Base-by-base conservation (phyloP, 2,329 filamentous ascomycete species). In the Fusarium torulosum region DNA sequence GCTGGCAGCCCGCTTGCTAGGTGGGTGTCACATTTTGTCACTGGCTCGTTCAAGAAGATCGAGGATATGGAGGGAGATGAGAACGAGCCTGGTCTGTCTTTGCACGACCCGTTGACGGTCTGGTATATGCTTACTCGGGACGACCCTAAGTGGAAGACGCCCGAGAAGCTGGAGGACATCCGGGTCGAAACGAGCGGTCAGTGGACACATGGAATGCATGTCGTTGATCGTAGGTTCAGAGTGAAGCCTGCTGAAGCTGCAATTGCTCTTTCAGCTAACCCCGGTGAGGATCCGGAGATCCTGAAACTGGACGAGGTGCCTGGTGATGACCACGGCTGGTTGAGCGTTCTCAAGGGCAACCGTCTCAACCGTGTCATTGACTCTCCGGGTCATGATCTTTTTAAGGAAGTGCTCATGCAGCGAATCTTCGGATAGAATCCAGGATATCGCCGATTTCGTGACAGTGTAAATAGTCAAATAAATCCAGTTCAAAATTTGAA, bases 171-270 rank as follows among this genome's bases (percentile, higher is more conserved):
- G 0, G 91, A 97, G 78, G 96, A 99, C 76, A 90, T 99, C 56
- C 86, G 96, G 20, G 84, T 99, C 40, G 96, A 99, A 80, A 96
- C 94, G 0, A 82, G 87, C 4, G 96, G 95, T 3, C 96, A 98
- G 81, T 99, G 96, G 96, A 97, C 94, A 44, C 85, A 93, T 57
- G 95, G 96, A 2, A 94, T 96, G 90, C 94, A 94, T 75, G 85
- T 98, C 31, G 83, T 94, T 40, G 96, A 99, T 82, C 85, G 88
- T 35, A 86, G 96, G 43, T 79, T 81, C 37, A 80, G 88, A 53
- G 82, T 80, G 65, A 87, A 88, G 74, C 83, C 82, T 7, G 84
- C 79, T 13, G 81, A 82, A 63, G 72, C 77, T 13, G 76, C 78
- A 43, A 74, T 80, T 29, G 73, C 78, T 45, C 68, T 81, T 72